These are phyloP conservation scores for Dendrothele bispora DNA, from an alignment of 768 basidiomycete species.

Conservation along the genomic window DNA sequence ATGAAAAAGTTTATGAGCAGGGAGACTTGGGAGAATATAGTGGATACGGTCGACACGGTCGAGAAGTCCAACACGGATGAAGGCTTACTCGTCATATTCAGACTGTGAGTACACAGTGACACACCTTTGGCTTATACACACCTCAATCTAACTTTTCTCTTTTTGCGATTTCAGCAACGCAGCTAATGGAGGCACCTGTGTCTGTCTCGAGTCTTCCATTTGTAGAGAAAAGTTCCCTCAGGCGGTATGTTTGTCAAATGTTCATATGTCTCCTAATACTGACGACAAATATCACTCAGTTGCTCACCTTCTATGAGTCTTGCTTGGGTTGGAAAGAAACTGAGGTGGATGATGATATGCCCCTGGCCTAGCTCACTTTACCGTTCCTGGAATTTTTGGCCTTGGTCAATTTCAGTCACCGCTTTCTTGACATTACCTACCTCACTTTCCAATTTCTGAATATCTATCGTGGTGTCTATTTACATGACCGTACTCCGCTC, in stretches of 20 bases:
- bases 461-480: too few relatives aligned
- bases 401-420: neutral
- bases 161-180: neutral
- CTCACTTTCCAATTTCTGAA: too few relatives aligned
- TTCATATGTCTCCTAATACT: neutral
- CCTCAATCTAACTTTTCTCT: too few relatives aligned
- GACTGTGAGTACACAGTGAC: conserved; percentile 48
- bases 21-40: conserved; percentile 63
- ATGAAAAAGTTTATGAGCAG: conserved; percentile 58
- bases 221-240: conserved; percentile 8
- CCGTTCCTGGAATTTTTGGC: neutral
- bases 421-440: too few relatives aligned
- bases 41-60: conserved; percentile 70
- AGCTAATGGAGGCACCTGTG: conserved; percentile 1
- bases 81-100: conserved; percentile 64
- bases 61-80: conserved; percentile 49
- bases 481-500: too few relatives aligned
- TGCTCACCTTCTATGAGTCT: neutral
- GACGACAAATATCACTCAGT: neutral
- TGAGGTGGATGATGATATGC: neutral
- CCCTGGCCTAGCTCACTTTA: neutral
- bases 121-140: too few relatives aligned
- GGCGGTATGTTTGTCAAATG: neutral
- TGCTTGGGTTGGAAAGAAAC: conserved; percentile 3
- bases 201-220: neutral